These are phyloP conservation scores for Fabrea salina DNA, from an alignment of 169 alveolate species.

Conservation along the genomic window DNA sequence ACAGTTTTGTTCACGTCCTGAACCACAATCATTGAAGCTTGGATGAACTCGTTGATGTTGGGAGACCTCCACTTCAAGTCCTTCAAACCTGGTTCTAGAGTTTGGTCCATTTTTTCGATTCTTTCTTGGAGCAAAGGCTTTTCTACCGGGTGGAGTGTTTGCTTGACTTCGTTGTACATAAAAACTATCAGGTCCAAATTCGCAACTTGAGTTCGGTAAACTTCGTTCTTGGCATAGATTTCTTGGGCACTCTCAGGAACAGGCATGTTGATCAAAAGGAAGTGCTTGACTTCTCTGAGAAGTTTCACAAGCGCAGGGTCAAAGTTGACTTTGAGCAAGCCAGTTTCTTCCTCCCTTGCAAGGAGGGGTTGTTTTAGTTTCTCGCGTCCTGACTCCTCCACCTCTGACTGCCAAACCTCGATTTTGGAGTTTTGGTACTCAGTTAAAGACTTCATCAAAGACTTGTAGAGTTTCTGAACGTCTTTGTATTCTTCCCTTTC, in stretches of 20 bases:
- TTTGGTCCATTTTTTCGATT: conserved; percentile 82
- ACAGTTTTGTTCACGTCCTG: conserved; percentile 82
- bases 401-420: conserved; percentile 85
- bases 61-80: conserved; percentile 86
- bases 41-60: conserved; percentile 85
- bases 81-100: conserved; percentile 87
- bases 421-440: conserved; percentile 82
- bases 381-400: conserved; percentile 81
- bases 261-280: conserved; percentile 75
- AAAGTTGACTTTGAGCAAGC: conserved; percentile 87
- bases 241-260: conserved; percentile 88
- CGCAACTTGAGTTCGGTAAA: conserved; percentile 85
- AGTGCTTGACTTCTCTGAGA: conserved; percentile 90
- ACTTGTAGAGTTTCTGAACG: conserved; percentile 79
- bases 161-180: conserved; percentile 87
- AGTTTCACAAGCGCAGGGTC: conserved; percentile 88
- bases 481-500: conserved; percentile 90
- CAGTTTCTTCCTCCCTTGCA: conserved; percentile 70
- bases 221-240: conserved; percentile 72
- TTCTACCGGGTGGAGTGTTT: conserved; percentile 88
- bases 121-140: conserved; percentile 89
- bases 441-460: conserved; percentile 77
- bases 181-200: conserved; percentile 84
- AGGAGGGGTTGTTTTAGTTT: conserved; percentile 84
- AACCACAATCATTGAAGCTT: conserved; percentile 74